Evolutionary conservation across 1,284 basidiomycete genomes (phyloP).

Genomic region (Gymnopus androsaceus): DNA sequence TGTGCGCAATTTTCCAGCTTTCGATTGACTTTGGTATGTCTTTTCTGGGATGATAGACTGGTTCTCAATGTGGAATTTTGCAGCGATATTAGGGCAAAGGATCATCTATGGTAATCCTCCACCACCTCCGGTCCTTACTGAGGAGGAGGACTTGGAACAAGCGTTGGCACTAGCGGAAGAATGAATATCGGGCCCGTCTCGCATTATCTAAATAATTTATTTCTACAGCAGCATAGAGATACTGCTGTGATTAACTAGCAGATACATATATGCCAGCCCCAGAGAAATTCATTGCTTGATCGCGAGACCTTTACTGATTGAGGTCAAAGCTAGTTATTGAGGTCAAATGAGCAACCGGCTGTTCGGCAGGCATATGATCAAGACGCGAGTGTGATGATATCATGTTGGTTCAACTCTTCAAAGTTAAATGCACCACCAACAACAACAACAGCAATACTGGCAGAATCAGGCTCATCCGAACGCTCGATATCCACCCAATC

Average conservation of each 20-base stretch:
- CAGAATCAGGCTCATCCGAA: conserved; percentile 4
- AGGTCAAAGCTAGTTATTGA: too few species aligned
- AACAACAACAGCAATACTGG: conserved; percentile 1
- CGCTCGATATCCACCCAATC: not conserved
- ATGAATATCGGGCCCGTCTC: too few species aligned
- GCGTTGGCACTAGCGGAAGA: conserved; percentile 65
- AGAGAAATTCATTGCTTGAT: not conserved
- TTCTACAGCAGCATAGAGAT: too few species aligned
- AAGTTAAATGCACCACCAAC: not conserved
- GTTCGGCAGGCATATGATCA: too few species aligned
- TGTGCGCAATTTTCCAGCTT: conserved; percentile 79
- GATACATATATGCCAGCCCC: too few species aligned
- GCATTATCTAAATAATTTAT: too few species aligned
- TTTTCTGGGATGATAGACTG: not conserved
- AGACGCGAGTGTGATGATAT: not conserved
- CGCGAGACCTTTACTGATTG: too few species aligned
- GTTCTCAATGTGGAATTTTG: conserved; percentile 18
- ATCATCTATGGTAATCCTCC: conserved; percentile 67
- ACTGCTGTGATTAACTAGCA: too few species aligned
- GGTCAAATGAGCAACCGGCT: too few species aligned
- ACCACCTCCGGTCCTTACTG: conserved; percentile 50
- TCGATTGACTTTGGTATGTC: conserved; percentile 72
- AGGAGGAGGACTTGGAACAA: conserved; percentile 73
- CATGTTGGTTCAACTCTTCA: not conserved
- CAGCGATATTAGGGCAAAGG: conserved; percentile 73